Evolutionary conservation across 805 yeast genomes (phyloP).

Genomic region (Nakazawaea sp.): DNA sequence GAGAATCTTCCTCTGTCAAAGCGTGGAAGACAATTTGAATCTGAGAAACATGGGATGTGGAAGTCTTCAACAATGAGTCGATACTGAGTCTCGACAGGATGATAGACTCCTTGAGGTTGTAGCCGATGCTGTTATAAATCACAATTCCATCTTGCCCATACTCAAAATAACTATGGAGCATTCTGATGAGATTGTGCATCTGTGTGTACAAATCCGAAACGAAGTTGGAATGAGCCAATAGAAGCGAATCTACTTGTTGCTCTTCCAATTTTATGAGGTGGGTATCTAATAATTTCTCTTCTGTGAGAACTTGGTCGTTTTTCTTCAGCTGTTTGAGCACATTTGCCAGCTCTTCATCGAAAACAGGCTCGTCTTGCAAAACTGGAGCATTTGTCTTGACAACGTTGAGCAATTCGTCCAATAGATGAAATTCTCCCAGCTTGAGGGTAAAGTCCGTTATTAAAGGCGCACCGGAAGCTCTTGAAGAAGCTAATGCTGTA

Average conservation of each 20-base stretch:
- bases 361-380: neutral
- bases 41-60: neutral
- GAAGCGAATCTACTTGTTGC: neutral
- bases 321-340: neutral
- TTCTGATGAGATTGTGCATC: conserved; percentile 10
- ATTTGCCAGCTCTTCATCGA: neutral
- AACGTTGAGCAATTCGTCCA: neutral
- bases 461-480: neutral
- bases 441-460: neutral
- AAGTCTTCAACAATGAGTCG: conserved; percentile 7
- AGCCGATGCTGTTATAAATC: conserved; percentile 1
- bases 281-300: neutral
- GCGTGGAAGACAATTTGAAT: conserved; percentile 7
- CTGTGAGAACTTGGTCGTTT: neutral
- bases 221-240: conserved; percentile 1
- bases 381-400: neutral
- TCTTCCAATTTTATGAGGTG: conserved; percentile 3
- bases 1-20: neutral
- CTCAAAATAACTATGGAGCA: conserved; percentile 1
- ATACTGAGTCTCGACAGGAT: conserved; percentile 4
- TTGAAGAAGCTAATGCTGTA: too few species aligned
- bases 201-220: conserved; percentile 4
- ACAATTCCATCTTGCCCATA: conserved; percentile 1
- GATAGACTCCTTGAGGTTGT: conserved; percentile 5
- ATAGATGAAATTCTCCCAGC: neutral